phyloP scores from a whole-genome alignment of 495 filamentous ascomycete genomes.

The Peziza echinospora region DNA sequence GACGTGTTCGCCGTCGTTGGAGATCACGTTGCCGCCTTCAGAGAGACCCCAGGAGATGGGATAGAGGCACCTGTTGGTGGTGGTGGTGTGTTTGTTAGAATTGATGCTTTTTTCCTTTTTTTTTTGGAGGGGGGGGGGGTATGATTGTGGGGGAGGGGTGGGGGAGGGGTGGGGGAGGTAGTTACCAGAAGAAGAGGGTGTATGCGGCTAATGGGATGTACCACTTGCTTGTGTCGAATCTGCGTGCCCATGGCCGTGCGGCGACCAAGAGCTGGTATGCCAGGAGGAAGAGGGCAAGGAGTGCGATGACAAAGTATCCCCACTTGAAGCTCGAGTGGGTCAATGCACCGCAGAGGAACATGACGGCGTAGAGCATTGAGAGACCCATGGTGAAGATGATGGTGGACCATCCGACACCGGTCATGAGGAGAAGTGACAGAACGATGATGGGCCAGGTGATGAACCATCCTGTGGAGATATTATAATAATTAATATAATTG shows the following conservation, averaged over 20 bases:
- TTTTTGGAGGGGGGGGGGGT: not conserved
- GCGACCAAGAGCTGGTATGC: slow-evolving; percentile 31
- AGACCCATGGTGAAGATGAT: slow-evolving; percentile 41
- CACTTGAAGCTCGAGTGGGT: slow-evolving; percentile 38
- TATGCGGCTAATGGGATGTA: slow-evolving; percentile 33
- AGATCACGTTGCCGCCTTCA: slow-evolving; percentile 46
- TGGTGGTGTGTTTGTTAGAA: not conserved
- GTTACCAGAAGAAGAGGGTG: slow-evolving; percentile 32
- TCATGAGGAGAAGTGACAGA: slow-evolving; percentile 39
- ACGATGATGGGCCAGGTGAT: slow-evolving; percentile 28
- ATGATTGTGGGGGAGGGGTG: not conserved
- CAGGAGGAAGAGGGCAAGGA: slow-evolving; percentile 36
- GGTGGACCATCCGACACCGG: slow-evolving; percentile 41
- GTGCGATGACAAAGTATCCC: slow-evolving; percentile 45
- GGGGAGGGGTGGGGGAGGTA: not conserved
- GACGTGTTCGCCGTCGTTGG: slow-evolving; percentile 38
- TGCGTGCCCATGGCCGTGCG: slow-evolving; percentile 31
- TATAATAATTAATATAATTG: not conserved
- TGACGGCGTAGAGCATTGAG: slow-evolving; percentile 39
- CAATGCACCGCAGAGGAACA: slow-evolving; percentile 39
- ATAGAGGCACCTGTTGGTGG: slow-evolving; percentile 35
- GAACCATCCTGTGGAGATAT: slow-evolving; percentile 27
- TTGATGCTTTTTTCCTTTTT: too few relatives aligned
- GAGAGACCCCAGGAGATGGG: slow-evolving; percentile 44
- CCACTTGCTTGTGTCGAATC: slow-evolving; percentile 27